Evolutionary conservation across 192 early-diverging fungal species (phyloP).

Genomic region (Backusella liffmaniae): DNA sequence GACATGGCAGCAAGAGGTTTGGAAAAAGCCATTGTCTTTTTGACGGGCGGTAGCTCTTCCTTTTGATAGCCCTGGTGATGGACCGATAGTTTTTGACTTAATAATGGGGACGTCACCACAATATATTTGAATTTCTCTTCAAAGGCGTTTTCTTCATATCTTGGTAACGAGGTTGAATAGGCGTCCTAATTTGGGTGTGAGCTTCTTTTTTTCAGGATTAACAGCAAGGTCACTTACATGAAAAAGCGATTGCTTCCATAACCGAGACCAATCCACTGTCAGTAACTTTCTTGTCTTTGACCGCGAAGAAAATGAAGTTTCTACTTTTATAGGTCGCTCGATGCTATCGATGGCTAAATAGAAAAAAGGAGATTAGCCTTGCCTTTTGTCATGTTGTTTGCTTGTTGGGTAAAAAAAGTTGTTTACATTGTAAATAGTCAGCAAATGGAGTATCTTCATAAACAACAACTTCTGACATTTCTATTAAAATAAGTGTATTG

Average conservation of each 20-base stretch:
- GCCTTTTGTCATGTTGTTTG: neutral
- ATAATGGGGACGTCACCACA: slow-evolving; percentile 55
- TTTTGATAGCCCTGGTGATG: slow-evolving; percentile 16
- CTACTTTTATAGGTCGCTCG: slow-evolving; percentile 25
- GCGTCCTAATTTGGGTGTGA: slow-evolving; percentile 34
- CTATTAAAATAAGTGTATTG: neutral
- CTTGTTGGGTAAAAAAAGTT: neutral
- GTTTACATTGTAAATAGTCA: slow-evolving; percentile 56
- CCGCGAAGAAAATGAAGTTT: neutral
- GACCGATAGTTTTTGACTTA: slow-evolving; percentile 44
- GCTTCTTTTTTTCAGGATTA: too few relatives aligned
- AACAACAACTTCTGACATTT: slow-evolving; percentile 57
- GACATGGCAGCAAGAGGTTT: neutral
- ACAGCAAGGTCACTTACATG: slow-evolving; percentile 3
- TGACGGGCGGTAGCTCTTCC: slow-evolving; percentile 10
- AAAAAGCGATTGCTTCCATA: slow-evolving; percentile 19
- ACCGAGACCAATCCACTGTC: neutral
- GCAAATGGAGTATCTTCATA: slow-evolving; percentile 66
- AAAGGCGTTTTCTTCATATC: slow-evolving; percentile 50
- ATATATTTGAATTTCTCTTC: slow-evolving; percentile 61
- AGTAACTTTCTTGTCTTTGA: neutral
- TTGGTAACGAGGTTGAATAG: slow-evolving; percentile 45
- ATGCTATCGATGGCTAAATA: slow-evolving; percentile 33
- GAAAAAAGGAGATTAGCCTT: neutral
- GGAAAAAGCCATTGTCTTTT: neutral